Evolutionary conservation across 2,329 filamentous ascomycete genomes (phyloP).

Genomic region (Fusarium praegraminearum): DNA sequence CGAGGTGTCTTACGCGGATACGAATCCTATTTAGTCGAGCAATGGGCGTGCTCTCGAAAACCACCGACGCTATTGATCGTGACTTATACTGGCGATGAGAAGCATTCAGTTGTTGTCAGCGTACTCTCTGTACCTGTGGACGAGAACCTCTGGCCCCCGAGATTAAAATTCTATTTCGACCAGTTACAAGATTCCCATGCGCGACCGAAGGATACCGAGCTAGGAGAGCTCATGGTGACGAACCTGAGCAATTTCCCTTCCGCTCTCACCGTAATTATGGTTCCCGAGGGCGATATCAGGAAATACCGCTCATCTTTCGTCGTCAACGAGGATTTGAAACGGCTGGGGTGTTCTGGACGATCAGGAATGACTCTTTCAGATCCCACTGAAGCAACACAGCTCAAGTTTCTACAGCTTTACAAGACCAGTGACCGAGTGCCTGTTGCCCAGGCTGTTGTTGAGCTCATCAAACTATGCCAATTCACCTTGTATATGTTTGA

Average conservation of each 20-base stretch:
- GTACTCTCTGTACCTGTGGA: constrained; percentile 86
- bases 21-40: constrained; percentile 93
- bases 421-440: constrained; percentile 85
- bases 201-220: constrained; percentile 80
- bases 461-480: constrained; percentile 92
- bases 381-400: constrained; percentile 83
- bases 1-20: constrained; percentile 81
- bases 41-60: constrained; percentile 94
- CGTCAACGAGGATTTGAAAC: constrained; percentile 93
- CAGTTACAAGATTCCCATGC: constrained; percentile 89
- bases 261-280: constrained; percentile 88
- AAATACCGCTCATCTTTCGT: constrained; percentile 87
- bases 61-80: constrained; percentile 93
- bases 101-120: constrained; percentile 81
- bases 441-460: constrained; percentile 81
- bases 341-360: constrained; percentile 90
- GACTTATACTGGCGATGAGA: constrained; percentile 89
- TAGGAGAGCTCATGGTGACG: constrained; percentile 92
- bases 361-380: constrained; percentile 84
- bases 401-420: constrained; percentile 93
- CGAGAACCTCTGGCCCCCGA: constrained; percentile 81
- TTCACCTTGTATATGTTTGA: constrained; percentile 88
- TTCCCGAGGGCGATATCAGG: constrained; percentile 86
- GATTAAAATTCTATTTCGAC: constrained; percentile 85
- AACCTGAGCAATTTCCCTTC: constrained; percentile 94